Conservation (phyloP, 257 asterid genomes). For the Primulina huaijiensis region DNA sequence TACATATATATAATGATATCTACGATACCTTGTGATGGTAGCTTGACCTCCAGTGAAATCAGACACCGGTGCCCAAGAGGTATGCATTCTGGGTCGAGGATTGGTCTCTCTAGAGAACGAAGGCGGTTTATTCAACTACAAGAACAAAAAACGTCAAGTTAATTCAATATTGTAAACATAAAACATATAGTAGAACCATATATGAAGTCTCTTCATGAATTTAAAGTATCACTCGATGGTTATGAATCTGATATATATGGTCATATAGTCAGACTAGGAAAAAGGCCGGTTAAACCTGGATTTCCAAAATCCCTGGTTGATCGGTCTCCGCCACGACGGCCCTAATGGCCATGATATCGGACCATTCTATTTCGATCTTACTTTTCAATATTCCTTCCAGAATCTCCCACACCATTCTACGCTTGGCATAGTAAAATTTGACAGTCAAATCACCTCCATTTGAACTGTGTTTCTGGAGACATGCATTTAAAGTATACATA, state of each 20-base stretch:
- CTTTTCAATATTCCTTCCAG: conserved; percentile 43
- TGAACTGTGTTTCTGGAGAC: conserved; percentile 20
- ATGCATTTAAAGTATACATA: not conserved
- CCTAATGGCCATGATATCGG: conserved; percentile 37
- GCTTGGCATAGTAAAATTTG: conserved; percentile 41
- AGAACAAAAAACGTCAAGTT: not conserved
- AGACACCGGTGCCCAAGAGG: conserved; percentile 32
- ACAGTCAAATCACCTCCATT: conserved; percentile 42
- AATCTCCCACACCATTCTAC: conserved; percentile 53
- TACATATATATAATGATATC: too few species aligned
- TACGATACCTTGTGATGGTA: conserved; percentile 28
- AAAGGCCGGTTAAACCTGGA: conserved; percentile 38
- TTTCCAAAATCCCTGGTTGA: conserved; percentile 28
- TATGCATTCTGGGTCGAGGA: conserved; percentile 55
- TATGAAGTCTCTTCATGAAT: too few species aligned
- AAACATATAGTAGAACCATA: too few species aligned
- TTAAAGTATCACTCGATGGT: too few species aligned
- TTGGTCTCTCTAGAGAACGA: conserved; percentile 30
- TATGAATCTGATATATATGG: too few species aligned
- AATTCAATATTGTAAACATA: too few species aligned
- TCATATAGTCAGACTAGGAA: not conserved
- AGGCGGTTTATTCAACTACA: conserved; percentile 47
- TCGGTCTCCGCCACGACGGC: conserved; percentile 14
- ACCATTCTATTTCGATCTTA: conserved; percentile 50
- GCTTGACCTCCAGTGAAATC: conserved; percentile 56